A percentile compares a stretch with the other conserved stretches of the same genome.
Conservation (phyloP, 2,329 filamentous ascomycete species). For the Cladorrhinum sp. region DNA sequence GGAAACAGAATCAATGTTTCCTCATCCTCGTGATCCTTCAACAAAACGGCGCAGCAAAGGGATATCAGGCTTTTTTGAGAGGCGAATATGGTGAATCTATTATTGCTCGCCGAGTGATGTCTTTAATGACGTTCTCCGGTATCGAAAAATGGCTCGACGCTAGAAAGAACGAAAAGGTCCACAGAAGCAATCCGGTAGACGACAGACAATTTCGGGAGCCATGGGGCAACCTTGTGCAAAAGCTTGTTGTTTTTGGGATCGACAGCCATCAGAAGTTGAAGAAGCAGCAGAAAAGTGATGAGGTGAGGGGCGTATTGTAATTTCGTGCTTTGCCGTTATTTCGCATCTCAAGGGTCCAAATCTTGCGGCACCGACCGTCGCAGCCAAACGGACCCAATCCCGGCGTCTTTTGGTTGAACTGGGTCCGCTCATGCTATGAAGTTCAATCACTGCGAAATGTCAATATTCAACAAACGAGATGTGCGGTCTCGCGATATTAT, state of each 20-base stretch:
- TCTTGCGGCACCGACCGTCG: constrained; percentile 10
- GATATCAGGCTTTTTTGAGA: neutral
- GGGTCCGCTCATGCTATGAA: constrained; percentile 7
- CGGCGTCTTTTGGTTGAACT: neutral
- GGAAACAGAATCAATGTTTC: neutral
- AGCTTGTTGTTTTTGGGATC: constrained; percentile 4
- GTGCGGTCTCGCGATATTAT: constrained; percentile 7
- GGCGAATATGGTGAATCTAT: too few relatives aligned
- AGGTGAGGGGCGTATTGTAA: neutral
- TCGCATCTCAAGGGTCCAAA: constrained; percentile 8
- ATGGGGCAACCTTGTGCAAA: constrained; percentile 2
- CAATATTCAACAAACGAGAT: constrained; percentile 1
- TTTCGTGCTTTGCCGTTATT: constrained; percentile 2
- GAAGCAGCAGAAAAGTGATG: neutral
- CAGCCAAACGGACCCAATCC: constrained; percentile 7
- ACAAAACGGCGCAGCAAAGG: neutral
- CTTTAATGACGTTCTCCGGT: neutral
- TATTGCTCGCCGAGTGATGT: neutral
- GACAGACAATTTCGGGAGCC: constrained; percentile 2
- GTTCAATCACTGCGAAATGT: neutral
- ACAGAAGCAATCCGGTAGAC: constrained; percentile 1
- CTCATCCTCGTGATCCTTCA: neutral
- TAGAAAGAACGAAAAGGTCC: constrained; percentile 1
- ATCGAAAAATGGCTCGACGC: constrained; percentile 2
- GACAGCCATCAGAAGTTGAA: neutral